Evolutionary conservation across 1,139 yeast genomes (phyloP), one percentile per base, ranked within the genome.

Genomic region (Geotrichum candidum): DNA sequence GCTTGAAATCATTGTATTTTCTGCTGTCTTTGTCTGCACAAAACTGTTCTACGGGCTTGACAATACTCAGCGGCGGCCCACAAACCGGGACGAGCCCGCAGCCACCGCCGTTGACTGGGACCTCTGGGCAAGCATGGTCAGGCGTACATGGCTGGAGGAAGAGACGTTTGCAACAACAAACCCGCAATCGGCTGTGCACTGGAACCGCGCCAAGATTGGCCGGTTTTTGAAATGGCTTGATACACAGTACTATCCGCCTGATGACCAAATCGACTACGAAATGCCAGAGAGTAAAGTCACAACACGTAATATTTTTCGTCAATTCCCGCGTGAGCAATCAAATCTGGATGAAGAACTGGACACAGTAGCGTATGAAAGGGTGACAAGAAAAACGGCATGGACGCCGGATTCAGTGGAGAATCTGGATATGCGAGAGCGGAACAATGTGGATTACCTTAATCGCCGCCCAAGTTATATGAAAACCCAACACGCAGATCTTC

Each of bases 1-100:
- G 7, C 35, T 45, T 33, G 56, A 53, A 22, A 5, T 38, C 4
- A 7, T n/a, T 23, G 13, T 11, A 38, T 59, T 59, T 52, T 56
- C 56, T 9, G 58, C 59, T 13, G 66, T 74, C 13, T 60, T 74
- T 3, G 64, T 72, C 2, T 67, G 72, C n/a, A 66, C 68, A 1
- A 74, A 74, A 61, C 63, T 75, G 9, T 69, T 73, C 60, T 75
- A 68, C 60, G 77, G 77, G 0, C 65, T 75, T 22, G 78, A 75
- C 57, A 68, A 67, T 38, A 46, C 51, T 53, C 56, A 41, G 7
- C 41, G 66, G 13, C 64, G 58, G 9, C 65, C 68, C 9, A 53
- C 62, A 18, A 56, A 18, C 51, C 53, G 62, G 1, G 53, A 58
- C 3, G 64, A 66, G 13, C 68, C 68, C 15, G 67, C 69, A 1